Conservation (phyloP, 345 rosid genomes). For the Hevea brasiliensis region DNA sequence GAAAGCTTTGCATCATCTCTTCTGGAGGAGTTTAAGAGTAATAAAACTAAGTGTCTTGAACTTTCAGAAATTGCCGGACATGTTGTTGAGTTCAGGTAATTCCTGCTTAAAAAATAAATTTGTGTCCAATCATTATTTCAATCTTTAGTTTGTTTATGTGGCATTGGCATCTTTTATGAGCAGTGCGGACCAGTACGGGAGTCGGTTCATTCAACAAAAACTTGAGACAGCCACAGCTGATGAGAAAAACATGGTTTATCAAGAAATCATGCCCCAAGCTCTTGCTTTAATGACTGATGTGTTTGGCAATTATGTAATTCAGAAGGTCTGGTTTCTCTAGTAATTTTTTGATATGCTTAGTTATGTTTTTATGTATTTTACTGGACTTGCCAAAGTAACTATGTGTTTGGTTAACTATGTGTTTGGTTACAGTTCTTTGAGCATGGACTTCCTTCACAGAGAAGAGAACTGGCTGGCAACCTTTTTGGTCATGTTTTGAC, state of each 20-base stretch:
- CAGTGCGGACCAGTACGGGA: constrained; percentile 96
- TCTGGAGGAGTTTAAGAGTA: constrained; percentile 68
- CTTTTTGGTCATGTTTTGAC: constrained; percentile 75
- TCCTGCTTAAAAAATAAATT: background rate
- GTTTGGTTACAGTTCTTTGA: constrained; percentile 69
- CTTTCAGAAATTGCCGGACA: constrained; percentile 64
- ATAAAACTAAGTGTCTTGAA: constrained; percentile 69
- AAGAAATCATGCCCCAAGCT: constrained; percentile 83
- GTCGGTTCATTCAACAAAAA: constrained; percentile 94
- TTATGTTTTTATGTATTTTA: background rate
- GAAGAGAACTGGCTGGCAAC: constrained; percentile 79
- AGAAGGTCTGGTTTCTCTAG: constrained; percentile 59
- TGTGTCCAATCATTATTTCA: constrained; percentile 8
- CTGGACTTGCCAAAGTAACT: background rate
- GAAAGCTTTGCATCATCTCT: constrained; percentile 55
- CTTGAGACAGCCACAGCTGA: constrained; percentile 82
- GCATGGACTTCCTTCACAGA: constrained; percentile 83
- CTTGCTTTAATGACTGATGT: constrained; percentile 91
- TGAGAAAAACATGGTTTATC: constrained; percentile 83
- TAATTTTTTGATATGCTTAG: background rate
- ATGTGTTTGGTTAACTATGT: background rate
- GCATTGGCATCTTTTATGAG: constrained; percentile 1
- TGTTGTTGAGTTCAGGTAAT: constrained; percentile 79
- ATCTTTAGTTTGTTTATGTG: background rate
- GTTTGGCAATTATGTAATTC: constrained; percentile 94